Conservation (phyloP, 1,284 basidiomycete species). For the Sphaerobolus stellatus region DNA sequence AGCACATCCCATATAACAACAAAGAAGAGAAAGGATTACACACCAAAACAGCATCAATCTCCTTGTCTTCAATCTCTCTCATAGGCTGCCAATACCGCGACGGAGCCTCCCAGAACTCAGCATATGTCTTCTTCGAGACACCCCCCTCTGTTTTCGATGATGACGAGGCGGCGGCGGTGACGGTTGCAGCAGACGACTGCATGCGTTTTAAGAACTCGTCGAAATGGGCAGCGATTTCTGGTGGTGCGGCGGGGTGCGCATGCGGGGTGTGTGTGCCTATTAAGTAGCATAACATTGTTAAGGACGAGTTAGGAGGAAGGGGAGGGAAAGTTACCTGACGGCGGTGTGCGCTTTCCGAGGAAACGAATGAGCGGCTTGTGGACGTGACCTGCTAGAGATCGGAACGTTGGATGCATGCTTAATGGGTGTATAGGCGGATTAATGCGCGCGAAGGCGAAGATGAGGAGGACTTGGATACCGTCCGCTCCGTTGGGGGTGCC, state of each 20-base stretch:
- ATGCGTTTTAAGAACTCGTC: constrained; percentile 57
- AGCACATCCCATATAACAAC: neutral
- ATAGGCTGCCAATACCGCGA: constrained; percentile 64
- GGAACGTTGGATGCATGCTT: too few species aligned
- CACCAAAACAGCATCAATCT: constrained; percentile 81
- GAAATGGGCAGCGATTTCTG: constrained; percentile 66
- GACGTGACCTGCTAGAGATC: too few species aligned
- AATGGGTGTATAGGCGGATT: too few species aligned
- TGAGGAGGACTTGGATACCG: too few species aligned
- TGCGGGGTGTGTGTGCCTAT: constrained; percentile 63
- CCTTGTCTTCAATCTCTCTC: constrained; percentile 57
- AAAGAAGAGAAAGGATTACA: constrained; percentile 28
- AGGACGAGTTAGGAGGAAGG: constrained; percentile 7
- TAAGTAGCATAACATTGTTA: constrained; percentile 12
- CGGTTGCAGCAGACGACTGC: constrained; percentile 35
- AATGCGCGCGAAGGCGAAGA: too few species aligned
- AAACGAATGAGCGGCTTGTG: constrained; percentile 78
- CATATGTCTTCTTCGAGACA: constrained; percentile 42
- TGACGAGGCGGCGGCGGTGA: too few species aligned
- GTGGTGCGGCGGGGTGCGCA: constrained; percentile 75
- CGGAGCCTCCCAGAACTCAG: constrained; percentile 82
- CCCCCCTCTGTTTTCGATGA: too few species aligned
- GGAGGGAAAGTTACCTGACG: constrained; percentile 45
- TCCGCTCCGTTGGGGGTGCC: too few species aligned
- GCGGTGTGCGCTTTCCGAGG: constrained; percentile 67